Percentiles rank a stretch among this genome's conserved stretches.
Evolutionary conservation across 2,329 filamentous ascomycete genomes (phyloP).

Genomic region (Fusarium buharicum): DNA sequence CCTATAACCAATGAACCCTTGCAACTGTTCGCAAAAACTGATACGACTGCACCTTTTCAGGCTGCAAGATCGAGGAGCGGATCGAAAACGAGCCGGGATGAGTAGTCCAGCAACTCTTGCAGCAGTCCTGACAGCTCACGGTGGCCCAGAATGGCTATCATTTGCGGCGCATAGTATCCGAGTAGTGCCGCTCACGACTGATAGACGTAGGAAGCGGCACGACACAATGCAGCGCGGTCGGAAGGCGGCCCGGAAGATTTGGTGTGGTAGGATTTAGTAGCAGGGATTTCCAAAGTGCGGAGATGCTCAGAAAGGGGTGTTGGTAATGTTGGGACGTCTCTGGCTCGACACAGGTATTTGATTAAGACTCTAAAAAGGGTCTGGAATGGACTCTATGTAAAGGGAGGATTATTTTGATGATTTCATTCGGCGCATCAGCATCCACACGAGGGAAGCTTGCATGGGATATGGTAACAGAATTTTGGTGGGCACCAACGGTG

Average conservation of each 20-base stretch:
- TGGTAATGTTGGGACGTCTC: constrained; percentile 11
- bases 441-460: constrained; percentile 1
- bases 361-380: constrained; percentile 1
- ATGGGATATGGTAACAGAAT: constrained; percentile 9
- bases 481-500: constrained; percentile 15
- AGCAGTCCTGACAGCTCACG: constrained; percentile 11
- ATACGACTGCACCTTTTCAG: constrained; percentile 17
- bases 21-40: constrained; percentile 18
- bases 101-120: constrained; percentile 11
- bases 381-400: constrained; percentile 2
- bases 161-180: constrained; percentile 13
- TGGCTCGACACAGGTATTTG: constrained; percentile 9
- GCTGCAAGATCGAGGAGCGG: constrained; percentile 9
- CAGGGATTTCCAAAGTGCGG: constrained; percentile 18
- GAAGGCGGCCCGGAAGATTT: constrained; percentile 24
- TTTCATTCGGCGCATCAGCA: constrained; percentile 26
- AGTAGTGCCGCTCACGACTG: constrained; percentile 10
- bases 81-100: constrained; percentile 16
- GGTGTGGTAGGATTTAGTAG: constrained; percentile 27
- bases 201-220: constrained; percentile 13
- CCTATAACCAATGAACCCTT: constrained; percentile 55
- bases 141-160: constrained; percentile 13
- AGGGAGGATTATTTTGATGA: constrained; percentile 12
- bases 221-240: constrained; percentile 12
- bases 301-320: constrained; percentile 11